A percentile compares a stretch with the other conserved stretches of the same genome.
phyloP scores from a whole-genome alignment of 768 basidiomycete genomes.

The Tubosaeta sp. region DNA sequence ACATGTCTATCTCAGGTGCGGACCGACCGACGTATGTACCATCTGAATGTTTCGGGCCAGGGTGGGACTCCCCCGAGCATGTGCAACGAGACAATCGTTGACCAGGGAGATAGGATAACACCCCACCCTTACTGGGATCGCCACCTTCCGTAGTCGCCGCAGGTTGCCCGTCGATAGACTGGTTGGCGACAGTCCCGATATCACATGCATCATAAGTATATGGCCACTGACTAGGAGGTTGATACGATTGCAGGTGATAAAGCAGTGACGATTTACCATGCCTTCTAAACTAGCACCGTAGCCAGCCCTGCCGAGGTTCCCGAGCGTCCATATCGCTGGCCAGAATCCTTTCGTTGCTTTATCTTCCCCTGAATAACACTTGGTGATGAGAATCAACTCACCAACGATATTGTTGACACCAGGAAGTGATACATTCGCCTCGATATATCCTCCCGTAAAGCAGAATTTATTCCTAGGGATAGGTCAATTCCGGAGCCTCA shows the following conservation, averaged over 20 bases:
- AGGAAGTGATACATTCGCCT: slow-evolving; percentile 59
- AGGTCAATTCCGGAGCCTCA: slow-evolving; percentile 5
- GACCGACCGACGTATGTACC: slow-evolving; percentile 76
- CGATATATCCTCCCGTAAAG: slow-evolving; percentile 79
- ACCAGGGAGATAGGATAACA: slow-evolving; percentile 72
- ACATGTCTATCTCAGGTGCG: slow-evolving; percentile 88
- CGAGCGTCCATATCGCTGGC: slow-evolving; percentile 58
- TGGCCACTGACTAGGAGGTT: slow-evolving; percentile 46
- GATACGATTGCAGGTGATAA: background rate
- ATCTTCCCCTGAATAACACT: background rate
- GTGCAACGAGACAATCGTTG: slow-evolving; percentile 86
- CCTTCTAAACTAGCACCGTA: slow-evolving; percentile 63
- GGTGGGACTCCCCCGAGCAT: slow-evolving; percentile 76
- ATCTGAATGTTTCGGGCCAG: slow-evolving; percentile 71
- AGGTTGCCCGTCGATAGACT: slow-evolving; percentile 69
- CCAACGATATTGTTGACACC: slow-evolving; percentile 62
- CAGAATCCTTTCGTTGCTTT: slow-evolving; percentile 36
- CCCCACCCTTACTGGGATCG: slow-evolving; percentile 39
- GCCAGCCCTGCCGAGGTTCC: slow-evolving; percentile 59
- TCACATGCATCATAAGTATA: slow-evolving; percentile 75
- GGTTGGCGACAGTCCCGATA: slow-evolving; percentile 79
- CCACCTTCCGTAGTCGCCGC: slow-evolving; percentile 58
- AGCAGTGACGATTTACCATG: slow-evolving; percentile 30
- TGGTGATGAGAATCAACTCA: slow-evolving; percentile 3
- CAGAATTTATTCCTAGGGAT: slow-evolving; percentile 79